Base-by-base conservation (phyloP, 345 rosid genomes). In the Lepidium africanum region DNA sequence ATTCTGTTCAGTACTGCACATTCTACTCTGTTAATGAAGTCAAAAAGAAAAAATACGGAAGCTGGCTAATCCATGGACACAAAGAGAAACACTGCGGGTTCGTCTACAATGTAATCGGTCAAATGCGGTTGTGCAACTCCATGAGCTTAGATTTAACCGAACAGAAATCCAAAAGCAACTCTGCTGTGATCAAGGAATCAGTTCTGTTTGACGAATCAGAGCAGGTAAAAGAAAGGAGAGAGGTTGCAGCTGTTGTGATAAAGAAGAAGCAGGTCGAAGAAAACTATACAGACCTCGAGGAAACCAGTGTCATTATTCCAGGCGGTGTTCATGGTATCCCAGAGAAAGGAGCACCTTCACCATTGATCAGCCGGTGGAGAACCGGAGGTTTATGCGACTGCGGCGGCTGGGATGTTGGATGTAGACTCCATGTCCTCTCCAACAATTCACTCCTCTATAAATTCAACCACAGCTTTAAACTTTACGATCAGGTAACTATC, bases 391-490 rank as follows among this genome's bases (percentile, higher is more conserved):
- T 77, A 46, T 94, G 99, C 39, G 97, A 94, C 67, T 94, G 97
- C 45, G 99, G 99, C 58, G 99, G 99, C 33, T 94, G 99, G 99
- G 99, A 94, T 79, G 80, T 87, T 11, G 99, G 96, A 42, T 94
- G 99, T 78, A 79, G 81, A 62, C 74, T 89, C 17, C 77, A 76
- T 5, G 54, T 84, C 33, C 86, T 94, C 58, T 75, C 87, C 48
- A 79, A 76, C 67, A 72, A 69, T 62, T 72, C 60, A 25, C 25
- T 27, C 36, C 16, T 65, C 33, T 72, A 63, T 10, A 71, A 69
- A 46, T 59, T 65, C 48, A 76, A 53, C 63, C 70, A 79, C 70
- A 57, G 64, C 74, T 76, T 91, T 41, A 72, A 84, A 70, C 96
- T 94, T 27, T 84, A 74, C 48, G 74, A 57, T 17, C 84, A 85